These are phyloP conservation scores for Casaregolazyma suthepensis DNA, from an alignment of 1,139 yeast species.

Conservation along the genomic window DNA sequence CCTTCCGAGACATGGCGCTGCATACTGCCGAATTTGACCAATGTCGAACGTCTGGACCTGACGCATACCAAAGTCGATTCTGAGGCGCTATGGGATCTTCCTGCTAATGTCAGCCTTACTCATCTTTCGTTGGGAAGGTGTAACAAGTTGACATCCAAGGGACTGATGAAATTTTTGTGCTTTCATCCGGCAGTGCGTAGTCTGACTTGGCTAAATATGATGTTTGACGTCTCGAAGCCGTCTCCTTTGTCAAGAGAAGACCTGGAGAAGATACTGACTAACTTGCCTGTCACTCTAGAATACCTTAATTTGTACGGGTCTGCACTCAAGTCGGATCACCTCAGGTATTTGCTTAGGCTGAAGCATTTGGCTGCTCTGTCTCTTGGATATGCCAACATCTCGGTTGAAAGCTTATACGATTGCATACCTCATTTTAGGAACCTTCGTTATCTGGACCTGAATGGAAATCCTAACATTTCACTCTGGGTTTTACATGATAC, in stretches of 20 bases:
- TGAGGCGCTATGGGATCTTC: slow-evolving; percentile 44
- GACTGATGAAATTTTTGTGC: slow-evolving; percentile 62
- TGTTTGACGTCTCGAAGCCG: slow-evolving; percentile 65
- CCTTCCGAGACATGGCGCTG: slow-evolving; percentile 50
- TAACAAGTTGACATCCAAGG: slow-evolving; percentile 67
- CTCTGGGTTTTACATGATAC: slow-evolving; percentile 49
- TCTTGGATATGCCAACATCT: slow-evolving; percentile 52
- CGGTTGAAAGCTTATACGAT: slow-evolving; percentile 44
- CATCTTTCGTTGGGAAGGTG: slow-evolving; percentile 79
- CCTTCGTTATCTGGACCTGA: slow-evolving; percentile 44
- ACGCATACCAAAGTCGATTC: slow-evolving; percentile 76
- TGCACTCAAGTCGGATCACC: slow-evolving; percentile 52
- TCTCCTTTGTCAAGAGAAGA: slow-evolving; percentile 44
- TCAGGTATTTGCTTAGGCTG: slow-evolving; percentile 49
- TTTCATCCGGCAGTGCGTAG: slow-evolving; percentile 61
- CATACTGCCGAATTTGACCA: slow-evolving; percentile 52
- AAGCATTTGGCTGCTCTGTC: slow-evolving; percentile 54
- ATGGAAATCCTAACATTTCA: slow-evolving; percentile 42
- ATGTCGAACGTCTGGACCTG: slow-evolving; percentile 65
- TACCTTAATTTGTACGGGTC: slow-evolving; percentile 72
- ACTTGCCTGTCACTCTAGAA: slow-evolving; percentile 41
- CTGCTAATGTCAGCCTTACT: slow-evolving; percentile 54
- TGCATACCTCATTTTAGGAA: slow-evolving; percentile 38
- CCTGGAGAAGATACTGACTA: slow-evolving; percentile 37
- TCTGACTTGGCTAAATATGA: slow-evolving; percentile 71